Base-by-base conservation (phyloP, 1,284 basidiomycete genomes). In the Cryptococcus maquisensis region DNA sequence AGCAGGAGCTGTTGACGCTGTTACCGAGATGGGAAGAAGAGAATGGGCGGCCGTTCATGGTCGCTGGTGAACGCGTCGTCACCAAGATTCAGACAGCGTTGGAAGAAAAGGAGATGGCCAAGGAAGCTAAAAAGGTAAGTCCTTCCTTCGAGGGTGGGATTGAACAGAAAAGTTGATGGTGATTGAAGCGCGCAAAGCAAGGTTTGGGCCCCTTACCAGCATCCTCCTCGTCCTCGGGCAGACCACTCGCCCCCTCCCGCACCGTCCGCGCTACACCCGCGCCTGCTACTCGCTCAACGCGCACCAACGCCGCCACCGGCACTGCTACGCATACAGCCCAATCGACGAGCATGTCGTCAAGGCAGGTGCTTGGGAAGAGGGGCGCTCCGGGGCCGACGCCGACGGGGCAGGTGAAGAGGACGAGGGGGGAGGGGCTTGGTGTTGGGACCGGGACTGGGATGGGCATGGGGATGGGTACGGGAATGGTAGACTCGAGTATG, bases 21-120 rank as follows among this genome's bases (percentile, higher is more conserved):
- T 84, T 98, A 51, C 89, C 93, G 1, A 77, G 80, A 8, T 99
- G 95, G 95, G 95, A 99, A 75, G 82, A 85, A 48, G 83, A 86
- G 61, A 80, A 86, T 18, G 83, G 83, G 0, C 81, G 83, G 18
- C 81, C 84, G 0, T 98, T 98, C 81, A 81, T 90, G 45, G 87
- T 97, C 10, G 84, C 90, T 59, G 94, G 94, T 7, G 82, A 86
- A 60, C 84, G 88, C 57, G 87, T 97, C 63, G 75, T 95, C 24
- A 86, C 88, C 51, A 79, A 87, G 56, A 83, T 98, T 26, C 81
- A 86, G 74, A 85, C 86, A 55, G 83, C 82, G 3, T 74, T 86
- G 41, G 82, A 84, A 56, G 81, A 82, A 1, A 78, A 79, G 40
- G 74, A 77, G 43, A 77, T 79, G 3, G 87, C 87, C 61, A 90